phyloP scores from a whole-genome alignment of 768 basidiomycete genomes.

The Candolleomyces efflorescens region DNA sequence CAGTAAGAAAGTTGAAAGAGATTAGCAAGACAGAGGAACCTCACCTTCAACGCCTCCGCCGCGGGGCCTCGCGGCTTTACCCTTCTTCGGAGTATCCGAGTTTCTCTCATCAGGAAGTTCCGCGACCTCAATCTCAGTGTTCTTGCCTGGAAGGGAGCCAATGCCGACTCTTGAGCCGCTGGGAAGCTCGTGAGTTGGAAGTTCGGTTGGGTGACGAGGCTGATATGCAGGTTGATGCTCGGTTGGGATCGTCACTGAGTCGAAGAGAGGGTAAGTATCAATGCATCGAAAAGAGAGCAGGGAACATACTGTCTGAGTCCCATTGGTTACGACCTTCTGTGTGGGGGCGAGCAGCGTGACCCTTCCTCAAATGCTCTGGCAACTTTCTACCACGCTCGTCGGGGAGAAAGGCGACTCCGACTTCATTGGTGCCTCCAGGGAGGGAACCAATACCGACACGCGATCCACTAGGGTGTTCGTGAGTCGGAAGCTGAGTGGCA shows the following conservation, averaged over 20 bases:
- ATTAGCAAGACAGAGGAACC: no score
- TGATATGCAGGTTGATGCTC: no score
- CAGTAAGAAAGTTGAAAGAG: background rate
- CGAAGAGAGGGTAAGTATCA: no score
- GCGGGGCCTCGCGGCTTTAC: no score
- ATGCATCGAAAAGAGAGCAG: no score
- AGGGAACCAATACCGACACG: background rate
- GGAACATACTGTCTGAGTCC: no score
- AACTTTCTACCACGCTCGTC: background rate
- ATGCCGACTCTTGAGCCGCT: background rate
- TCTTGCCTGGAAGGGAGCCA: background rate
- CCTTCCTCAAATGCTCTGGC: no score
- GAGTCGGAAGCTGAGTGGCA: background rate
- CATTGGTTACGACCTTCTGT: no score
- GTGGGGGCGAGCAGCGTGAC: no score
- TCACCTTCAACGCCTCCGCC: no score
- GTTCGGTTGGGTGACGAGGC: conserved; percentile 37
- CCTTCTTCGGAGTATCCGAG: no score
- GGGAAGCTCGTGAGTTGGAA: conserved; percentile 37
- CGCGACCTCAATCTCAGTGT: background rate
- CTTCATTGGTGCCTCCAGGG: background rate
- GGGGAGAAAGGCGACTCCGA: conserved; percentile 1
- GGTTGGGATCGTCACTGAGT: no score
- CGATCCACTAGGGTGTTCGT: background rate
- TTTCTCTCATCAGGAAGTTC: background rate